A percentile compares a stretch with the other conserved stretches of the same genome.
Evolutionary conservation across 768 basidiomycete species (phyloP).

Genomic region (Russula sp.): DNA sequence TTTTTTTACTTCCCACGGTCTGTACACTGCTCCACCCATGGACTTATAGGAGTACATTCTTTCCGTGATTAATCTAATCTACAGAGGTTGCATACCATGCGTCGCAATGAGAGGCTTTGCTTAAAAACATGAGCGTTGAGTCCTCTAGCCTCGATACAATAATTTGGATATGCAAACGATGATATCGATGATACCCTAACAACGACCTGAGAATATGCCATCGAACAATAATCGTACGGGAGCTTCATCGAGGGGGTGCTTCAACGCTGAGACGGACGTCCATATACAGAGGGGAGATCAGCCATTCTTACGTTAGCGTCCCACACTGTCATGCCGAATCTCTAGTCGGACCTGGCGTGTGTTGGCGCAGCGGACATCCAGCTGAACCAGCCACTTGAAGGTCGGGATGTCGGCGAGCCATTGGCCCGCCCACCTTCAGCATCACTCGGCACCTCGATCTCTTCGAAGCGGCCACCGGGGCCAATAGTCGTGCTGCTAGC

Average conservation of each 20-base stretch:
- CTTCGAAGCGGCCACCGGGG: constrained; percentile 53
- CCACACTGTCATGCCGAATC: not conserved
- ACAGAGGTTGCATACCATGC: constrained; percentile 8
- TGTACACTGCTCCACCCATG: constrained; percentile 9
- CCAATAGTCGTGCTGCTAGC: constrained; percentile 16
- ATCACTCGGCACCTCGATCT: constrained; percentile 69
- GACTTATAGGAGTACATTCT: constrained; percentile 14
- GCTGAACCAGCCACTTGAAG: constrained; percentile 27
- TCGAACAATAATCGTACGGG: not conserved
- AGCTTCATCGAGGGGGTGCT: too few relatives aligned
- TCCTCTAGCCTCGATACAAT: not conserved
- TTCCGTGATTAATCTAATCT: constrained; percentile 16
- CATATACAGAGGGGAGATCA: not conserved
- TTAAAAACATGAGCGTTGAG: not conserved
- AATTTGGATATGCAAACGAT: not conserved
- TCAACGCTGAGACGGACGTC: not conserved
- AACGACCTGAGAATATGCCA: not conserved
- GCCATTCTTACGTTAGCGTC: not conserved
- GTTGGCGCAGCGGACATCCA: constrained; percentile 20
- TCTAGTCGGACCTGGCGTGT: constrained; percentile 19
- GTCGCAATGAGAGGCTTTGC: constrained; percentile 5
- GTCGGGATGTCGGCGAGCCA: not conserved
- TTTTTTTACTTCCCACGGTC: not conserved
- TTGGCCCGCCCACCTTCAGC: constrained; percentile 50
- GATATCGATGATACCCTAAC: not conserved